A percentile compares a stretch with the other conserved stretches of the same genome.
Evolutionary conservation across 2,329 filamentous ascomycete genomes (phyloP).

Genomic region (Ascocoryne sarcoides): DNA sequence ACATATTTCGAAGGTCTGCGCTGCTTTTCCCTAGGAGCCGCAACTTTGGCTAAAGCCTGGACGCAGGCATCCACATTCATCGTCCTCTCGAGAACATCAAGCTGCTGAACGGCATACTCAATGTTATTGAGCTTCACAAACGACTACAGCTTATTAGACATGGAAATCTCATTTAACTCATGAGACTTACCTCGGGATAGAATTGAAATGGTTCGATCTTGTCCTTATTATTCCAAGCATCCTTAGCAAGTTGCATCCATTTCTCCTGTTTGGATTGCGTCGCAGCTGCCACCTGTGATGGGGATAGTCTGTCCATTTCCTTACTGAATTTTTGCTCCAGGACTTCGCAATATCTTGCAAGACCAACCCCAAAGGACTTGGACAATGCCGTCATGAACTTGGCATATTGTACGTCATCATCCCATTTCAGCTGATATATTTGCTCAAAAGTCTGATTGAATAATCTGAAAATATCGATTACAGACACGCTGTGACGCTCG

Average conservation of each 20-base stretch:
- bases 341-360: constrained; percentile 85
- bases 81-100: constrained; percentile 80
- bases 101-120: constrained; percentile 84
- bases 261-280: constrained; percentile 81
- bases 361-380: constrained; percentile 72
- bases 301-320: constrained; percentile 89
- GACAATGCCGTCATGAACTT: constrained; percentile 94
- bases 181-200: constrained; percentile 67
- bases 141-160: constrained; percentile 48
- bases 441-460: constrained; percentile 91
- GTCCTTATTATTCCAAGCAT: constrained; percentile 85
- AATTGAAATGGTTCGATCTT: constrained; percentile 97
- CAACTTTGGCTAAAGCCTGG: constrained; percentile 66
- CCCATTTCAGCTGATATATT: constrained; percentile 80
- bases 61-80: constrained; percentile 92
- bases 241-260: constrained; percentile 87
- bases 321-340: constrained; percentile 76
- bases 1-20: constrained; percentile 80
- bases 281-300: constrained; percentile 72
- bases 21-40: constrained; percentile 54
- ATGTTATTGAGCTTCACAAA: constrained; percentile 98
- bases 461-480: constrained; percentile 86
- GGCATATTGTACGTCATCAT: constrained; percentile 85
- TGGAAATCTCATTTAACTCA: too few species aligned
- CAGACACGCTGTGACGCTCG: constrained; percentile 83